A percentile compares a stretch with the other conserved stretches of the same genome.
phyloP scores from a whole-genome alignment of 169 alveolate species.

The Eimeria nieschulzi region DNA sequence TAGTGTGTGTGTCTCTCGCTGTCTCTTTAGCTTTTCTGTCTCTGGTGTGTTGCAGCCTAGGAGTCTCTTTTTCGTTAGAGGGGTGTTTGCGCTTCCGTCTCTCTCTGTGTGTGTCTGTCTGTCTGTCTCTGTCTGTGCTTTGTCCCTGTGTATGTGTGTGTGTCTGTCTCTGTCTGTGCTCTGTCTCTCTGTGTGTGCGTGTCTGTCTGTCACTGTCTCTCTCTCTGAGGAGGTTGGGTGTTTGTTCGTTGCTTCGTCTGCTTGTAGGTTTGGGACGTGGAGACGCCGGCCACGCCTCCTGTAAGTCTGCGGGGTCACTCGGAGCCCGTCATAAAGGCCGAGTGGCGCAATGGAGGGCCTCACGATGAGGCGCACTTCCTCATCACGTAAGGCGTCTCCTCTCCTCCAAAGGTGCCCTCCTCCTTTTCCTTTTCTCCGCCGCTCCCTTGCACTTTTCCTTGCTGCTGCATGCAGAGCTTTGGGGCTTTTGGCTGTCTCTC shows the following conservation, averaged over 20 bases:
- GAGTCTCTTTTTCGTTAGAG: neutral
- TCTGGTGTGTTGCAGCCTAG: neutral
- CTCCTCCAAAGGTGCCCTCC: neutral
- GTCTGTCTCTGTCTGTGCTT: neutral
- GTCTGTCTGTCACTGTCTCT: neutral
- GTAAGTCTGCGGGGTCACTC: slow-evolving; percentile 19
- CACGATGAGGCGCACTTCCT: slow-evolving; percentile 13
- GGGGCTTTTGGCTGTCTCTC: neutral
- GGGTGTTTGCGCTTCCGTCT: neutral
- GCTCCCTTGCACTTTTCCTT: neutral
- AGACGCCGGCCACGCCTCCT: slow-evolving; percentile 1
- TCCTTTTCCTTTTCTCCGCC: neutral
- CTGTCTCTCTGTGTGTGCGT: neutral
- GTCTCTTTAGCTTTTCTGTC: neutral
- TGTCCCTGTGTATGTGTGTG: neutral
- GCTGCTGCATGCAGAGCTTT: neutral
- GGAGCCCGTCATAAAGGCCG: slow-evolving; percentile 61
- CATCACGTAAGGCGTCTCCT: slow-evolving; percentile 8
- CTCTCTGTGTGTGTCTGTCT: neutral
- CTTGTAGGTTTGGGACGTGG: slow-evolving; percentile 38
- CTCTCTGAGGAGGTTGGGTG: neutral
- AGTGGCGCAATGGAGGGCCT: slow-evolving; percentile 61
- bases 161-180: neutral
- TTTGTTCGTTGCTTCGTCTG: too few species aligned
- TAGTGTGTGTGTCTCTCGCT: too few species aligned